Base-by-base conservation (phyloP, 805 yeast genomes). In the Pichia nakasei region DNA sequence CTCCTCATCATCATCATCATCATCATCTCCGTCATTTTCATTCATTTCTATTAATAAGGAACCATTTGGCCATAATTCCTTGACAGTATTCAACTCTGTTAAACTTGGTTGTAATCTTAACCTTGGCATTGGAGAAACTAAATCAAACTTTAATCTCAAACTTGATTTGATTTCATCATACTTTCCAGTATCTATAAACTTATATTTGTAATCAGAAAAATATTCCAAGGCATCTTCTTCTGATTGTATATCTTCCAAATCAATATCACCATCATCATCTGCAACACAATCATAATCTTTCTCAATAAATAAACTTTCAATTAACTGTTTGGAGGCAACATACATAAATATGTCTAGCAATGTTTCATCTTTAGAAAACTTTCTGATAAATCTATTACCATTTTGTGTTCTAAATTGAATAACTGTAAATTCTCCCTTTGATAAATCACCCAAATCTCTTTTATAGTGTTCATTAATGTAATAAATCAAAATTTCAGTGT, bases 391-490 rank as follows among this genome's bases (percentile, higher is more conserved):
- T 43, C 79, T 58, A 39, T 66, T 65, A 2, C 85, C 85, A 31
- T 67, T 56, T 9, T 82, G 78, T 31, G 74, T 61, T 55, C 78
- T 71, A 49, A 80, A 63, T 41, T 82, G 79, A 19, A 80, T 67
- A 0, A 65, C 65, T 9, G 72, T 60, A 38, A 50, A 61, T 7
- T 63, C 61, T 0, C 63, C 64, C 43, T 60, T 63, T 2, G 41
- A 43, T 50, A 60, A 54, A 11, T 22, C 9, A 19, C 42, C 37
- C 9, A 43, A 17, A 22, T 35, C 45, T 17, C 47, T 49, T 20
- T 44, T 39, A 38, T 26, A 52, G 18, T 19, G 37, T 8, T 35
- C 35, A 34, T 34, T 45, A 22, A 54, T 42, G 32, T 24, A 35
- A 11, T 22, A 6, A n/a, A 49, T 27, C 17, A 27, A 15, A 13